Base-by-base conservation (phyloP, 192 early-diverging fungal genomes). In the Backusella tuberculispora region DNA sequence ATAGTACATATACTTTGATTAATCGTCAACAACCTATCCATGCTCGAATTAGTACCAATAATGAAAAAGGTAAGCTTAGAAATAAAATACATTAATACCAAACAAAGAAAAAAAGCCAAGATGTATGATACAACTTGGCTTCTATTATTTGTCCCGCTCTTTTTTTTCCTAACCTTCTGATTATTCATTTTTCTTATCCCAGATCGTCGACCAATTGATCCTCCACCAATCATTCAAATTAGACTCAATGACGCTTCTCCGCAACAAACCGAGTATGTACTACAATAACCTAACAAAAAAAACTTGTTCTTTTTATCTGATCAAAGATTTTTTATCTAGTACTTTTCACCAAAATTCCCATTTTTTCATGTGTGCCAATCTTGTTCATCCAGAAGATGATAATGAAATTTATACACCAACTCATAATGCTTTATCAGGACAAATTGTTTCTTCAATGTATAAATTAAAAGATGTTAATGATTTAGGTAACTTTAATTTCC, bases 281-380 rank as follows among this genome's bases (percentile, higher is more conserved):
- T 56, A 56, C 50, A 56, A 21, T 56, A 56, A 56, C 24, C 50
- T 56, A 60, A 21, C 21, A 10, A 43, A 43, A 43, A 43, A 43
- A 56, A 26, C 4, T 13, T 2, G 29, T 34, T 34, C 29, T 60
- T 60, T 24, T 60, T 70, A 42, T 63, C 19, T 60, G 19, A 26
- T 67, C 42, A 67, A 56, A 56, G 0, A 40, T 53, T 53, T 12
- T 19, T 56, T 14, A 26, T 60, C 12, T 45, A 74, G 73, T 8
- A 34, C 67, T n/a, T 84, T 84, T 73, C 79, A 86, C 38, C 89
- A 92, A 72, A 95, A 95, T 76, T 94, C 96, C 15, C 94, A 95
- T 80, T 94, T 94, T 76, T 96, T 97, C 82, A 93, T 96, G 93
- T 96, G 94, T 83, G 94, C 92, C 15, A 94, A 93, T 37, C 85